Conservation (phyloP, 73 alveolate species). For the Uronychia setigera region DNA sequence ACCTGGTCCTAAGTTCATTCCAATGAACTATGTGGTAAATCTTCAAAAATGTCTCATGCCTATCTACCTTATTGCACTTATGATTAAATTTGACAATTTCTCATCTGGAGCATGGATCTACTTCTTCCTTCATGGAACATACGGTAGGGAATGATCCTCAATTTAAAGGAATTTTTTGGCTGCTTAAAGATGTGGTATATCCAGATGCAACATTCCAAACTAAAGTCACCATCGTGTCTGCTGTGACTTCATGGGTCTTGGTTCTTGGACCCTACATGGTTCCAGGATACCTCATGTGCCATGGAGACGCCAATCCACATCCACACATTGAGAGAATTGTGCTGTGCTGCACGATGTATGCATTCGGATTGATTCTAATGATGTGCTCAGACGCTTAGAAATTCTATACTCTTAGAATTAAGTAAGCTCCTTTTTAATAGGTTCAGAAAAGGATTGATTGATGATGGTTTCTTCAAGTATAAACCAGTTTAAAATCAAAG, state of each 20-base stretch:
- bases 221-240: slow-evolving; percentile 66
- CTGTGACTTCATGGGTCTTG: slow-evolving; percentile 19
- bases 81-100: slow-evolving; percentile 86
- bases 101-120: slow-evolving; percentile 90
- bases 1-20: slow-evolving; percentile 71
- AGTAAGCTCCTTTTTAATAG: too few species aligned
- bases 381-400: slow-evolving; percentile 70
- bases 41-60: slow-evolving; percentile 73
- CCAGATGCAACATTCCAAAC: slow-evolving; percentile 83
- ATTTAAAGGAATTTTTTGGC: slow-evolving; percentile 92
- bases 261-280: slow-evolving; percentile 71
- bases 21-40: slow-evolving; percentile 65
- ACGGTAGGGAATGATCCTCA: too few species aligned
- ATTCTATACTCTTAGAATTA: slow-evolving; percentile 45
- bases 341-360: slow-evolving; percentile 17
- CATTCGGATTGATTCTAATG: slow-evolving; percentile 63
- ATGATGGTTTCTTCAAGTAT: slow-evolving; percentile 78
- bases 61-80: slow-evolving; percentile 53
- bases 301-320: slow-evolving; percentile 45
- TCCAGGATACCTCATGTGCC: slow-evolving; percentile 51
- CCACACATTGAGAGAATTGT: slow-evolving; percentile 17
- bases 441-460: slow-evolving; percentile 72
- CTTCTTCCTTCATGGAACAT: slow-evolving; percentile 93
- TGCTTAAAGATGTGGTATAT: slow-evolving; percentile 85
- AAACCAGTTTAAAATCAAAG: too few species aligned